Evolutionary conservation across 2,329 filamentous ascomycete genomes (phyloP).

Genomic region (Diaporthe citri): DNA sequence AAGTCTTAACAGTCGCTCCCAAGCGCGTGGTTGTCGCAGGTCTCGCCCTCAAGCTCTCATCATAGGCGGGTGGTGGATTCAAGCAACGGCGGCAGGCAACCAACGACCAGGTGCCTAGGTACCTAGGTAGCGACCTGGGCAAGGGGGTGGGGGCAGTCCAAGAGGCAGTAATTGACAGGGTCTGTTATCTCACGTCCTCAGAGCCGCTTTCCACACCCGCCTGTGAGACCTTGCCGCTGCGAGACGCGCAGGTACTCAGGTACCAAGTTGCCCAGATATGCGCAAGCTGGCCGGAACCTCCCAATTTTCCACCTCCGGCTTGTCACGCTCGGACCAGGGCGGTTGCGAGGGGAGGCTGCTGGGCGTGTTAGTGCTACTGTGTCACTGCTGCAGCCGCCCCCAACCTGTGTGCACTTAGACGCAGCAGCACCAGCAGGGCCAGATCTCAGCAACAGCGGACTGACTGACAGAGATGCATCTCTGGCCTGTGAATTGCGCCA

Average conservation of each 20-base stretch:
- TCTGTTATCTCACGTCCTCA: not conserved
- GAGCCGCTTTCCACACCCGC: not conserved
- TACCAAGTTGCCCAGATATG: no score
- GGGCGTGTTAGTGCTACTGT: conserved; percentile 39
- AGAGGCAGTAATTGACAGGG: not conserved
- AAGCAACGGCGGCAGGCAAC: not conserved
- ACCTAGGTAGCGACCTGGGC: not conserved
- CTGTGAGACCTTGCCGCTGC: no score
- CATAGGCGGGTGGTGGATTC: conserved; percentile 6
- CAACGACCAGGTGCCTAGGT: not conserved
- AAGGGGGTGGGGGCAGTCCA: not conserved
- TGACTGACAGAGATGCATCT: conserved; percentile 5
- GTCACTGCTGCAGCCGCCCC: conserved; percentile 31
- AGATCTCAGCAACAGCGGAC: conserved; percentile 38
- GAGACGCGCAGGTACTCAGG: not conserved
- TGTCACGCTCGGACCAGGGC: not conserved
- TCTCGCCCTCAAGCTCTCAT: not conserved
- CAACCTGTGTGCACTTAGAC: conserved; percentile 22
- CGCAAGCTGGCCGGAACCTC: conserved; percentile 22
- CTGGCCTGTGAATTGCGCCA: conserved; percentile 32
- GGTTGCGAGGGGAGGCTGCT: not conserved
- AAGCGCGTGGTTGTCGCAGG: not conserved
- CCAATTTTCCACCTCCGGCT: conserved; percentile 37
- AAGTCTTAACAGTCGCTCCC: not conserved
- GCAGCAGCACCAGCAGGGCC: conserved; percentile 27